Base-by-base conservation (phyloP, 2,329 filamentous ascomycete genomes). In the Colletotrichum filicis region DNA sequence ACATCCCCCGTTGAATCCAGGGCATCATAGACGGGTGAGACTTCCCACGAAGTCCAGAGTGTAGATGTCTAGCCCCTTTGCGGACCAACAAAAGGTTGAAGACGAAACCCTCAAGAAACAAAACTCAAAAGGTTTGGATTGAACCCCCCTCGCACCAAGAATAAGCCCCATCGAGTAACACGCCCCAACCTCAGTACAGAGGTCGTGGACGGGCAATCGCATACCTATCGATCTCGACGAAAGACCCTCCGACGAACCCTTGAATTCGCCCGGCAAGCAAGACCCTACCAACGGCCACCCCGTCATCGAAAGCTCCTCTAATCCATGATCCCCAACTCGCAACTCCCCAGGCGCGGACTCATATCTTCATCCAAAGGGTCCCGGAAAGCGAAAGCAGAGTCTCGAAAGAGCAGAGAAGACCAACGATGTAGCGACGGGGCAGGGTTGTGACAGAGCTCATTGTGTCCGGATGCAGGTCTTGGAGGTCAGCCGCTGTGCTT, bases 81-180 rank as follows among this genome's bases (percentile, higher is more conserved):
- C 22, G 65, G 63, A 66, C 32, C 60, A 60, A 37, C 59, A 53
- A 70, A 55, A 11, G 16, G 28, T 53, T n/a, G 2, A 11, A 9
- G 19, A 46, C 35, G 12, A 16, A 16, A 42, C 35, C 35, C 5
- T 16, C 35, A 46, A 7, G 42, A n/a, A n/a, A n/a, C 7, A 46
- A 46, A 46, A n/a, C 3, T 8, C 12, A 75, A 7, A 7, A 22
- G 46, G 42, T 79, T 80, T 79, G 89, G 49, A 70, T 82, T 80
- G 80, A 85, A 83, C 84, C 85, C 93, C 93, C 93, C 95, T 98
- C 95, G 95, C 93, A 90, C 95, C 96, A 93, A 98, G 95, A 98
- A 98, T 98, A 95, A 98, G 96, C 96, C 96, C 96, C 96, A 97
- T 98, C 95, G 95, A 98, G 96, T 98, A 97, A 98, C 61, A 24